phyloP scores from a whole-genome alignment of 306 rosid species.

The Hippophae gyantsensis region DNA sequence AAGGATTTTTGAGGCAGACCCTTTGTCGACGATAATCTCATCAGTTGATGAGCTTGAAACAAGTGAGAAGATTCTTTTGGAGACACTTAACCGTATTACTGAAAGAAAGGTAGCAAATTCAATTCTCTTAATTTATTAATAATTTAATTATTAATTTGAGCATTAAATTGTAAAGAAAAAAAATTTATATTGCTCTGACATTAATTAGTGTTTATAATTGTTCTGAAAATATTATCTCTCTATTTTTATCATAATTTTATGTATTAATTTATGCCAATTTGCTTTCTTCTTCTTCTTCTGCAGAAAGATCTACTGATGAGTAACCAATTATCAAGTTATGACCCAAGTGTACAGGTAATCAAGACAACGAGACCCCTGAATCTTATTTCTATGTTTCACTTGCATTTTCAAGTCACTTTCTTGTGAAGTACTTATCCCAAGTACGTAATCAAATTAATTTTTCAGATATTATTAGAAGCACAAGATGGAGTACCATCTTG shows the following conservation, averaged over 20 bases:
- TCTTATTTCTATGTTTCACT: background rate
- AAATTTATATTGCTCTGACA: background rate
- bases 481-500: slow-evolving; percentile 22
- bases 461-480: slow-evolving; percentile 23
- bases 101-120: background rate
- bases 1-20: slow-evolving; percentile 11
- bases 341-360: slow-evolving; percentile 19
- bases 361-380: no score
- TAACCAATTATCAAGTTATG: slow-evolving; percentile 16
- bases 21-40: background rate
- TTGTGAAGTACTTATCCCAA: background rate
- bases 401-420: background rate
- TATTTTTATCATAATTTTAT: background rate
- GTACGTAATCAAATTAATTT: background rate
- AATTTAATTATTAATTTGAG: background rate
- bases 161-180: no score
- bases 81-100: slow-evolving; percentile 3
- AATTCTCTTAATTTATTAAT: no score
- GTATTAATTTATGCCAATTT: background rate
- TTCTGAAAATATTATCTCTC: no score
- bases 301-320: slow-evolving; percentile 21
- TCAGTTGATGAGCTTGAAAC: slow-evolving; percentile 2
- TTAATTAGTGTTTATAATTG: no score
- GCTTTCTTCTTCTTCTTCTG: background rate
- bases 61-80: slow-evolving; percentile 5